A percentile compares a stretch with the other conserved stretches of the same genome.
phyloP scores from a whole-genome alignment of 306 rosid species.

The Gynostemma pentaphyllum region DNA sequence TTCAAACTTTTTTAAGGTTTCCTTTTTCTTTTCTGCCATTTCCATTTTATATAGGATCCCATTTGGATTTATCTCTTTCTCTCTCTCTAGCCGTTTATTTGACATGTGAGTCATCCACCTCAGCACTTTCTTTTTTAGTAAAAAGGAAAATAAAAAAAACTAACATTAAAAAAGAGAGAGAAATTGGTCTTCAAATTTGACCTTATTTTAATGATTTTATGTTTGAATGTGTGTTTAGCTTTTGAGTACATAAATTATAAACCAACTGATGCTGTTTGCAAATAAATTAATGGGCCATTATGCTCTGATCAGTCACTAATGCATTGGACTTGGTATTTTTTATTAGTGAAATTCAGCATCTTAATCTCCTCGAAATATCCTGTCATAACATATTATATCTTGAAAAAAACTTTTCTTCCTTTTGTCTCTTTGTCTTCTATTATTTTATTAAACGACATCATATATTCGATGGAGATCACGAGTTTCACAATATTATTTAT shows the following conservation, averaged over 20 bases:
- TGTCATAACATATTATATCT: constrained; percentile 10
- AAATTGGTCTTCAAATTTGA: constrained; percentile 19
- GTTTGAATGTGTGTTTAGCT: constrained; percentile 24
- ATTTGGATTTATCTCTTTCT: constrained; percentile 11
- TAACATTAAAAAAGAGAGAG: constrained; percentile 20
- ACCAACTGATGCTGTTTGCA: constrained; percentile 15
- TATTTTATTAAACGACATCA: background rate
- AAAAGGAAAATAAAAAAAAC: too few species aligned
- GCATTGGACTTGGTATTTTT: constrained; percentile 8
- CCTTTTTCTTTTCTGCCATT: constrained; percentile 15
- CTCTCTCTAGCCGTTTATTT: constrained; percentile 7
- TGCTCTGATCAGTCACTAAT: constrained; percentile 25
- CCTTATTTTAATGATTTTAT: constrained; percentile 12
- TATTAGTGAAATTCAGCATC: constrained; percentile 24
- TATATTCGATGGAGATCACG: background rate
- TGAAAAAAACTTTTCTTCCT: background rate
- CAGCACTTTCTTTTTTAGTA: too few species aligned
- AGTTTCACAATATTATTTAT: background rate
- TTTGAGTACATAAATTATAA: constrained; percentile 18
- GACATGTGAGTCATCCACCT: constrained; percentile 27
- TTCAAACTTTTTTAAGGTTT: constrained; percentile 28
- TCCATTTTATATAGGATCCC: constrained; percentile 24
- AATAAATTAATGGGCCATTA: constrained; percentile 19
- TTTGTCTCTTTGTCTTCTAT: background rate
- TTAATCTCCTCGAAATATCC: constrained; percentile 57